Evolutionary conservation across 257 asterid genomes (phyloP).

Genomic region (Linaria vulgaris): DNA sequence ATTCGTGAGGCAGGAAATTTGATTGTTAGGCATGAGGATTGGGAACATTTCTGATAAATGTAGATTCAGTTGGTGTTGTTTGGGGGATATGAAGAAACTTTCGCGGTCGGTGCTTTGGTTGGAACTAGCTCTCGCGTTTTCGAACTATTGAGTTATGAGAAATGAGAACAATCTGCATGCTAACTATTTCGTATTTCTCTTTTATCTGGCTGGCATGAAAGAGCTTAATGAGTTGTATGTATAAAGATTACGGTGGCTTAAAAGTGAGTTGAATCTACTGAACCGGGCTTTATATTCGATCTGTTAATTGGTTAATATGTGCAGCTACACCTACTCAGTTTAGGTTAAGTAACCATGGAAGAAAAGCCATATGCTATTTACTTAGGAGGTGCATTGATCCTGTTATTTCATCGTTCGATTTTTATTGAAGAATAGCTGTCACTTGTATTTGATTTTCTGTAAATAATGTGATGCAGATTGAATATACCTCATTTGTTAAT

Average conservation of each 20-base stretch:
- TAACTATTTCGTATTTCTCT: too few relatives aligned
- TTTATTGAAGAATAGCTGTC: background rate
- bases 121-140: too few relatives aligned
- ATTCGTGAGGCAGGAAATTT: background rate
- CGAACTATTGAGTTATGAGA: too few relatives aligned
- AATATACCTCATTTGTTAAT: conserved; percentile 28
- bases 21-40: background rate
- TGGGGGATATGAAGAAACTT: background rate
- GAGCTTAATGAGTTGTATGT: too few relatives aligned
- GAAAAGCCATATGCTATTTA: background rate
- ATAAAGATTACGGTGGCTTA: too few relatives aligned
- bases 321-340: background rate
- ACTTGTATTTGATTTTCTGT: background rate
- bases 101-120: too few relatives aligned
- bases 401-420: background rate
- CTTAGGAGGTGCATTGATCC: background rate
- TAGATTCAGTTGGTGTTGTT: background rate
- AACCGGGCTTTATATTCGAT: background rate
- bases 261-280: too few relatives aligned
- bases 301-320: background rate
- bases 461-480: conserved; percentile 13
- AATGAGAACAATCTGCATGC: too few relatives aligned
- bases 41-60: background rate
- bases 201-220: too few relatives aligned
- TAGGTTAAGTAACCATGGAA: background rate